phyloP scores from a whole-genome alignment of 805 yeast species.

The Pichia cephalocereana region DNA sequence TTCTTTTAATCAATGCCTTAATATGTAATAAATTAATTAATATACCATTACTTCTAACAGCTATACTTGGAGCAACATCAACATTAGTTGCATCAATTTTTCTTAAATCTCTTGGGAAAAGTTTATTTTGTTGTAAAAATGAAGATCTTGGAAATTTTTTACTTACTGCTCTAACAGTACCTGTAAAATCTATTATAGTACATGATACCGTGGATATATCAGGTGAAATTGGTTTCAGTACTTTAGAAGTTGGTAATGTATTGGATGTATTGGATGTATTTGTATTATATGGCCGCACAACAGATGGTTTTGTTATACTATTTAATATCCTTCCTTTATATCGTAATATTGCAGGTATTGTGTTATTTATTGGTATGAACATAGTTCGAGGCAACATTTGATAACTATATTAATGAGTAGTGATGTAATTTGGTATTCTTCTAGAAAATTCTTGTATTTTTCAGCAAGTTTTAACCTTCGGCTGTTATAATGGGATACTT shows the following conservation, averaged over 20 bases:
- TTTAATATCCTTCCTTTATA: neutral
- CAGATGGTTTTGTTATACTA: neutral
- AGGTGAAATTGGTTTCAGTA: conserved; percentile 36
- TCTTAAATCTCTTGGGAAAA: conserved; percentile 81
- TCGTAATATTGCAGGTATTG: neutral
- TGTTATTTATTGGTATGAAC: too few species aligned
- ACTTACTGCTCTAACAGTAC: conserved; percentile 62
- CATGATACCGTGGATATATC: conserved; percentile 56
- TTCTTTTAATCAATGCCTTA: conserved; percentile 77
- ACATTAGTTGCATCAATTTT: conserved; percentile 67
- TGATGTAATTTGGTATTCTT: too few species aligned
- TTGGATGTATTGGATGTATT: neutral
- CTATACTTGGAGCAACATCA: conserved; percentile 84
- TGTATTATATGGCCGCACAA: neutral
- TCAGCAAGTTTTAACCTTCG: too few species aligned
- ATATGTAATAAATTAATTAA: conserved; percentile 79
- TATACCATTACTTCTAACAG: conserved; percentile 69
- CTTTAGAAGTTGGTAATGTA: conserved; percentile 7
- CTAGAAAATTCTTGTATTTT: too few species aligned
- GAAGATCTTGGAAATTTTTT: conserved; percentile 66
- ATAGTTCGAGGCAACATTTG: too few species aligned
- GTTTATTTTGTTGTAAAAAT: conserved; percentile 56
- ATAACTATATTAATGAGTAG: too few species aligned
- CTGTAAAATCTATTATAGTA: conserved; percentile 66
- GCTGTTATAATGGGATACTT: too few species aligned